Conservation (phyloP, 1,284 basidiomycete genomes). For the Filobasidium uniguttulatum region DNA sequence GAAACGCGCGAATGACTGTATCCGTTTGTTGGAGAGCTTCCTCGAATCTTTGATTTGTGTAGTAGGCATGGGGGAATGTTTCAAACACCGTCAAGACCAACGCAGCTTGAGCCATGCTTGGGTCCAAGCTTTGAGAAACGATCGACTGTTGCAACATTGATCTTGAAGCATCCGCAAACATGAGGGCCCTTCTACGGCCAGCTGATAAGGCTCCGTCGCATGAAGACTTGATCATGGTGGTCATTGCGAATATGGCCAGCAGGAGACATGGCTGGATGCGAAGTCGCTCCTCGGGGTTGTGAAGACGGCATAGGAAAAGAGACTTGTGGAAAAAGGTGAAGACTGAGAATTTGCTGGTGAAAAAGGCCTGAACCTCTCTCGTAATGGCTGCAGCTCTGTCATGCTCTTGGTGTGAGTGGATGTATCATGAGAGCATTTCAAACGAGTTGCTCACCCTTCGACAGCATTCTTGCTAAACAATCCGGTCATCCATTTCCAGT, state of each 20-base stretch:
- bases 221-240: slow-evolving; percentile 16
- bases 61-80: slow-evolving; percentile 21
- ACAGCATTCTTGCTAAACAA: slow-evolving; percentile 11
- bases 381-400: not conserved
- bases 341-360: slow-evolving; percentile 13
- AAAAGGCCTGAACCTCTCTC: not conserved
- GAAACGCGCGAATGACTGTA: slow-evolving; percentile 16
- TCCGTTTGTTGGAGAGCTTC: slow-evolving; percentile 19
- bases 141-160: slow-evolving; percentile 20
- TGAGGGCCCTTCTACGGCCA: slow-evolving; percentile 18
- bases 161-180: slow-evolving; percentile 20
- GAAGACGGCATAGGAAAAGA: slow-evolving; percentile 16
- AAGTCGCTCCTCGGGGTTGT: slow-evolving; percentile 8
- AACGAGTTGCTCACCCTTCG: slow-evolving; percentile 11
- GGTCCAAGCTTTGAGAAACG: slow-evolving; percentile 16
- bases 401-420: not conserved
- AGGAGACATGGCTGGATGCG: slow-evolving; percentile 21
- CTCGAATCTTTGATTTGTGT: slow-evolving; percentile 16
- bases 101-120: slow-evolving; percentile 20
- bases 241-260: slow-evolving; percentile 21
- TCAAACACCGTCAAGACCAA: slow-evolving; percentile 23
- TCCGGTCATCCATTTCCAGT: slow-evolving; percentile 17
- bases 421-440: too few species aligned
- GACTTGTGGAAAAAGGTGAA: slow-evolving; percentile 20
- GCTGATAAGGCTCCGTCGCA: slow-evolving; percentile 13